Percentiles rank a stretch among this genome's conserved stretches.
phyloP scores from a whole-genome alignment of 257 asterid species.

The Mitragyna speciosa region DNA sequence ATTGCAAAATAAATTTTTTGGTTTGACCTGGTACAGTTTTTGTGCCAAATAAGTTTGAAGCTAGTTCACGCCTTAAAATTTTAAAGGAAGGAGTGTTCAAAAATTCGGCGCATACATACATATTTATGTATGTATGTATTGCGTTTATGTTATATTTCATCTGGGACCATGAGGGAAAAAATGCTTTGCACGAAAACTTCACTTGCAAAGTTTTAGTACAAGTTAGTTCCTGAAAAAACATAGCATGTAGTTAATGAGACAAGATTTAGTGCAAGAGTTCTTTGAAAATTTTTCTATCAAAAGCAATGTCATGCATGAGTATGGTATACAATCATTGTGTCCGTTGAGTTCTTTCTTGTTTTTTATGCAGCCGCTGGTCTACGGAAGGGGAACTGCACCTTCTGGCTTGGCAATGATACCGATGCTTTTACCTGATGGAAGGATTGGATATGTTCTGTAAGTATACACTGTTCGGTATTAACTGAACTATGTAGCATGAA shows the following conservation, averaged over 20 bases:
- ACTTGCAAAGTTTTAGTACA: background rate
- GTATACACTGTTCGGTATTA: slow-evolving; percentile 28
- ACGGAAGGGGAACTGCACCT: slow-evolving; percentile 83
- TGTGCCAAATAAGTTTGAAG: background rate
- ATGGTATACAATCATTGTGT: background rate
- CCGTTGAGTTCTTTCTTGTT: background rate
- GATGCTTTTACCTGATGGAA: slow-evolving; percentile 97
- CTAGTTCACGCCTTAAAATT: background rate
- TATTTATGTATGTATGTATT: no score
- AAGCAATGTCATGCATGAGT: background rate
- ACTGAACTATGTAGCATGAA: background rate
- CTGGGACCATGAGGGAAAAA: background rate
- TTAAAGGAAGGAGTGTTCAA: background rate
- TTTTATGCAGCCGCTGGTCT: slow-evolving; percentile 60
- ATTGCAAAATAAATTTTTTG: background rate
- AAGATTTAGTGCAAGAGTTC: background rate
- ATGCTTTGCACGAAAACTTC: background rate
- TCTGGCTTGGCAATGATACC: slow-evolving; percentile 98
- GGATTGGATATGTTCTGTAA: slow-evolving; percentile 99
- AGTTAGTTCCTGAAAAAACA: background rate
- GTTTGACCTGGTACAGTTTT: background rate
- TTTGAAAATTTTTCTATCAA: background rate
- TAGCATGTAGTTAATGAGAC: background rate
- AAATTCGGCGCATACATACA: background rate
- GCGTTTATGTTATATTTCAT: background rate